Evolutionary conservation across 305 asterid genomes (phyloP).

Genomic region (Rubia balearica): DNA sequence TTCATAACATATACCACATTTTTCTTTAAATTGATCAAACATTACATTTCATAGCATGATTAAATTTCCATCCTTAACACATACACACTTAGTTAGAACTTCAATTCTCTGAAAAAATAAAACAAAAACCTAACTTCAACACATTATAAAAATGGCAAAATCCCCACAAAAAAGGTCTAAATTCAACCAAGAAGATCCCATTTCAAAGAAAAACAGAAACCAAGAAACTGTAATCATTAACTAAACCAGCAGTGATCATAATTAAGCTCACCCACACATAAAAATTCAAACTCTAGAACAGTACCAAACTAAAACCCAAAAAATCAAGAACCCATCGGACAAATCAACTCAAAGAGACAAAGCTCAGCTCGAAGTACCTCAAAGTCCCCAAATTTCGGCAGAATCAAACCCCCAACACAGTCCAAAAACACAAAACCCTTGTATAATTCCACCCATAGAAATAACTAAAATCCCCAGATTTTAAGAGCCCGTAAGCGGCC

Average conservation of each 20-base stretch:
- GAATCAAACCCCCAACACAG: conserved; percentile 9
- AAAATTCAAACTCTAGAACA: background rate
- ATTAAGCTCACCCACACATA: background rate
- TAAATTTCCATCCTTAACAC: background rate
- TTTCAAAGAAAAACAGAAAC: background rate
- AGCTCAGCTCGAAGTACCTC: conserved; percentile 15
- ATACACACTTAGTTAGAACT: background rate
- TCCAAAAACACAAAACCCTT: conserved; percentile 10
- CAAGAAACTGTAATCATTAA: background rate
- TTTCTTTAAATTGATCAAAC: background rate
- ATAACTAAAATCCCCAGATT: background rate
- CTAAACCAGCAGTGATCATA: background rate
- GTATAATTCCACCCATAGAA: background rate
- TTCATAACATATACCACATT: background rate
- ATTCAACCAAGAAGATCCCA: background rate
- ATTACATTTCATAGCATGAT: background rate
- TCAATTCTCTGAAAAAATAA: background rate
- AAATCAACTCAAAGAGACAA: conserved; percentile 16
- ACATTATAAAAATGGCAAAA: background rate
- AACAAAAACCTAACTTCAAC: background rate
- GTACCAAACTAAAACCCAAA: conserved; percentile 1
- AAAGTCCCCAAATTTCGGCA: conserved; percentile 15
- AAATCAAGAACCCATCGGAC: background rate
- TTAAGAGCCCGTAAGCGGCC: background rate
- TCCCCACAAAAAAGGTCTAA: background rate